A percentile compares a stretch with the other conserved stretches of the same genome.
Evolutionary conservation across 129 eudicot species (phyloP).

Genomic region (Tanacetum coccineum): DNA sequence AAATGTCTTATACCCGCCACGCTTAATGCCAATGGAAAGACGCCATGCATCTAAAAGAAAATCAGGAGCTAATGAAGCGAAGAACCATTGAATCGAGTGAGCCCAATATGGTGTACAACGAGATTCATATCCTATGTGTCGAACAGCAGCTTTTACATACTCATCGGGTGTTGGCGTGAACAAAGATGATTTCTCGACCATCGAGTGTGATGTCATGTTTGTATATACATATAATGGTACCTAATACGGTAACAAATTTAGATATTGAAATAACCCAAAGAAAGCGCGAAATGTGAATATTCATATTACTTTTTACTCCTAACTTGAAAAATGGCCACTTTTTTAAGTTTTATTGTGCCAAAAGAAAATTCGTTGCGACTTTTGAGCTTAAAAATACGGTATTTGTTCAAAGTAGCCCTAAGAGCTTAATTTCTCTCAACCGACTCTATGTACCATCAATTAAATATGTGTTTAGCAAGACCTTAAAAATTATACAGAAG

Average conservation of each 20-base stretch:
- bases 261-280: not conserved
- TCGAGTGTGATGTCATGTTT: constrained; percentile 61
- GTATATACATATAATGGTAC: constrained; percentile 77
- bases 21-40: constrained; percentile 55
- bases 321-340: no score
- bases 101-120: constrained; percentile 69
- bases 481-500: no score
- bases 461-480: no score
- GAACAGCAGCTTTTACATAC: constrained; percentile 47
- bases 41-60: constrained; percentile 62
- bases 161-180: constrained; percentile 59
- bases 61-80: constrained; percentile 51
- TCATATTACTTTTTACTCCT: no score
- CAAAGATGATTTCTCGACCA: constrained; percentile 42
- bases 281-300: no score
- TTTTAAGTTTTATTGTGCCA: not conserved
- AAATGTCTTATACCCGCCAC: constrained; percentile 24
- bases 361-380: no score
- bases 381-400: not conserved
- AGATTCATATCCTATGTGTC: constrained; percentile 47
- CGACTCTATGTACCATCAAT: no score
- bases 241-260: no score
- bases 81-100: constrained; percentile 65
- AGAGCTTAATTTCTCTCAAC: no score
- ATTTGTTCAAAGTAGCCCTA: no score